A percentile compares a stretch with the other conserved stretches of the same genome.
phyloP scores from a whole-genome alignment of 148 eudicot genomes.

The Spergularia marina region DNA sequence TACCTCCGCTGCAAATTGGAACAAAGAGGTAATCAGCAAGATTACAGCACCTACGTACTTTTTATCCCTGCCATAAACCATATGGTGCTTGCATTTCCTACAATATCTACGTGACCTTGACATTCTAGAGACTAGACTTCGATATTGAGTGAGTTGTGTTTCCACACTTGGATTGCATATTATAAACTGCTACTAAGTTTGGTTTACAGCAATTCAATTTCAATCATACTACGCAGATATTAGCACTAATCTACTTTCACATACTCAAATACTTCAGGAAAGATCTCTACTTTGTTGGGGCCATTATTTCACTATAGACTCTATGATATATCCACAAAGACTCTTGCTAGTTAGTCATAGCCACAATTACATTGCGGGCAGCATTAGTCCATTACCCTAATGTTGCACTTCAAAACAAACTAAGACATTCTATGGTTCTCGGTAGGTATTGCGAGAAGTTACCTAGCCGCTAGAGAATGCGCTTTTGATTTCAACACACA shows the following conservation, averaged over 20 bases:
- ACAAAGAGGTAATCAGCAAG: background rate
- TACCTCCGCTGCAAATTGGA: slow-evolving; percentile 28
- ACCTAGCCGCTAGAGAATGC: too few species aligned
- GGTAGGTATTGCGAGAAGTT: too few species aligned
- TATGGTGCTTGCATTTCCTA: background rate
- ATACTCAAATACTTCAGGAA: background rate
- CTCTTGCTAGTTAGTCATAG: too few species aligned
- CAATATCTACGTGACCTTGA: background rate
- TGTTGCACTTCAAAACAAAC: too few species aligned
- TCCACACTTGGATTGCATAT: background rate
- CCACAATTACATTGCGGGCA: too few species aligned
- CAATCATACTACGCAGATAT: background rate
- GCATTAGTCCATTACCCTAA: too few species aligned
- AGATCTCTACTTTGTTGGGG: too few species aligned
- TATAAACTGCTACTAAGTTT: background rate
- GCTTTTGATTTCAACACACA: too few species aligned
- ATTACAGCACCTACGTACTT: background rate
- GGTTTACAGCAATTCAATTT: background rate
- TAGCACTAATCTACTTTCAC: background rate
- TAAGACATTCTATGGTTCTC: too few species aligned
- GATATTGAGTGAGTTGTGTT: background rate
- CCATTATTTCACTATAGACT: too few species aligned
- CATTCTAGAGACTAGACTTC: background rate
- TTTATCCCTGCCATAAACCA: background rate
- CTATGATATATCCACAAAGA: too few species aligned